Evolutionary conservation across 75 land plant genomes (phyloP).

Genomic region (Azolla pinnata): DNA sequence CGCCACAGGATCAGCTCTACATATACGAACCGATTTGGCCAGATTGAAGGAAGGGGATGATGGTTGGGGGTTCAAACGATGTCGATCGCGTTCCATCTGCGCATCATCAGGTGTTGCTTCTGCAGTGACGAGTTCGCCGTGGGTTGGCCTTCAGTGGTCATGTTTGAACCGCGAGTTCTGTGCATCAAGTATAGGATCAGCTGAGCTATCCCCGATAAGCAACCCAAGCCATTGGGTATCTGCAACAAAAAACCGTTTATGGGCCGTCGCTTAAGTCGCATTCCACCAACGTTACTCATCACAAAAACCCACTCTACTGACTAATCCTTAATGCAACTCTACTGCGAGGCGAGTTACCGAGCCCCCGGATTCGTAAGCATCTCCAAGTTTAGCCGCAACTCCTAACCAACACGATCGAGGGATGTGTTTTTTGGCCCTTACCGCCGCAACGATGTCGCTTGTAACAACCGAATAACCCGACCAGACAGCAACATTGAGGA

Average conservation of each 20-base stretch:
- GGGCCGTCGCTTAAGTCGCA: not conserved
- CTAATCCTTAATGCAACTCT: not conserved
- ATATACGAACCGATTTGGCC: too few species aligned
- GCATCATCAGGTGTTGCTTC: too few species aligned
- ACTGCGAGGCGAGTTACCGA: not conserved
- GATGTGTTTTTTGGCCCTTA: conserved; percentile 2
- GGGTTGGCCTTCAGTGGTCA: too few species aligned
- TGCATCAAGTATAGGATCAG: conserved; percentile 15
- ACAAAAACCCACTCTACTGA: not conserved
- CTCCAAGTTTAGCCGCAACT: not conserved
- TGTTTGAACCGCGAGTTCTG: too few species aligned
- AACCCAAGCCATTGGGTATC: conserved; percentile 30
- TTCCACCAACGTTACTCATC: not conserved
- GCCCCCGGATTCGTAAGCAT: not conserved
- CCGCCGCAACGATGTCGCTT: conserved; percentile 14
- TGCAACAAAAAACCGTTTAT: too few species aligned
- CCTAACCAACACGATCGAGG: not conserved
- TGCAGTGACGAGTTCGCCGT: too few species aligned
- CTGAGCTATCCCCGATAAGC: conserved; percentile 17
- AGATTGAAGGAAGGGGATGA: too few species aligned
- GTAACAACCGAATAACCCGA: conserved; percentile 19
- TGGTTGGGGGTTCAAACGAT: too few species aligned
- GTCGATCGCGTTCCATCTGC: too few species aligned
- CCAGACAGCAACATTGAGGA: conserved; percentile 25
- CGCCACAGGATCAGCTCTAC: too few species aligned